These are phyloP conservation scores for Metschnikowia noctiluminum DNA, from an alignment of 805 yeast genomes.

Conservation along the genomic window DNA sequence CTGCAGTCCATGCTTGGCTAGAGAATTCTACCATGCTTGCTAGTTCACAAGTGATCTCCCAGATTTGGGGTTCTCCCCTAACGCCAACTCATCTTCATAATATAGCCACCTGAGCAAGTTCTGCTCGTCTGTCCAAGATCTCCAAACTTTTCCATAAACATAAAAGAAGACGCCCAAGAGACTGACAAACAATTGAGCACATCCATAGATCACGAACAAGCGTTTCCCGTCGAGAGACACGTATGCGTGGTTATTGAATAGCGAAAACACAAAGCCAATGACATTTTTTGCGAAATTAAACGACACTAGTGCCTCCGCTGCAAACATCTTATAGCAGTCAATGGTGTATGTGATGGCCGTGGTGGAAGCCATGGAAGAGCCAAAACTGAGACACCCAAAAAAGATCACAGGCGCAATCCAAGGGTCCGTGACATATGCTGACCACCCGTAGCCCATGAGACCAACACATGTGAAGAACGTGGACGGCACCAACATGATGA, in stretches of 20 bases:
- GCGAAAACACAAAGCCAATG: slow-evolving; percentile 53
- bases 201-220: slow-evolving; percentile 52
- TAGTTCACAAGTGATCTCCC: no score
- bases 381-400: slow-evolving; percentile 55
- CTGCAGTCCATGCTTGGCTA: no score
- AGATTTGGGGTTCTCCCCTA: not conserved
- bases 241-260: slow-evolving; percentile 50
- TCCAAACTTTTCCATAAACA: slow-evolving; percentile 48
- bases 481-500: slow-evolving; percentile 50
- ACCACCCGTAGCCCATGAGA: slow-evolving; percentile 64
- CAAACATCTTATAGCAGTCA: slow-evolving; percentile 54
- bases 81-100: slow-evolving; percentile 3
- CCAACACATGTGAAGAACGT: slow-evolving; percentile 47
- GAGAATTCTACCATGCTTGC: no score
- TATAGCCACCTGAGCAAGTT: slow-evolving; percentile 41
- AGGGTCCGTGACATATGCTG: slow-evolving; percentile 40
- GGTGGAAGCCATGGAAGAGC: slow-evolving; percentile 59
- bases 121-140: slow-evolving; percentile 51
- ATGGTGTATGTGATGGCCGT: slow-evolving; percentile 59
- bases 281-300: slow-evolving; percentile 53
- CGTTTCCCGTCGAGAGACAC: slow-evolving; percentile 40
- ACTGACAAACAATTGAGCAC: slow-evolving; percentile 48
- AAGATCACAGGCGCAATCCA: slow-evolving; percentile 61
- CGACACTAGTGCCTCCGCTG: slow-evolving; percentile 57
- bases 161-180: slow-evolving; percentile 50